Conservation (phyloP, 2,329 filamentous ascomycete species). For the Simplicillium aogashimaense region DNA sequence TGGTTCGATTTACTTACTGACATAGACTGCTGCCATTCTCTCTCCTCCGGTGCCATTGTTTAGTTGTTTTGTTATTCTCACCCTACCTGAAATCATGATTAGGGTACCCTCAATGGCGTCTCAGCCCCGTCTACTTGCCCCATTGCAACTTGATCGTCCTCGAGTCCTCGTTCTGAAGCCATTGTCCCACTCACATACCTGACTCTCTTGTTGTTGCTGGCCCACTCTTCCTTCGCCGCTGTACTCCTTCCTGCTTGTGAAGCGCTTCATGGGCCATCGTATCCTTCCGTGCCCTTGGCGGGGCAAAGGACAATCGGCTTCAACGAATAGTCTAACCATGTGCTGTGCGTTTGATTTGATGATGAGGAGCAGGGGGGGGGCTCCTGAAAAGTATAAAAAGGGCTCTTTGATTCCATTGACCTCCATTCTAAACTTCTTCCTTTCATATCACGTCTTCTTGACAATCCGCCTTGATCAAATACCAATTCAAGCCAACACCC, state of each 20-base stretch:
- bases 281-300: conserved; percentile 6
- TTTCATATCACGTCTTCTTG: conserved; percentile 28
- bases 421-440: conserved; percentile 39
- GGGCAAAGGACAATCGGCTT: conserved; percentile 24
- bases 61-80: no score
- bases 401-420: conserved; percentile 34
- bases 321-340: conserved; percentile 32
- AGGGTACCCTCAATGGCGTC: no score
- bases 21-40: no score
- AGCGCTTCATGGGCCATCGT: background rate
- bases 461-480: background rate
- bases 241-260: background rate
- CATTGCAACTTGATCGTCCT: no score
- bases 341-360: conserved; percentile 30
- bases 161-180: no score
- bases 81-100: no score
- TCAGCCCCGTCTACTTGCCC: no score
- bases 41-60: no score
- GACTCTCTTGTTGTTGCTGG: background rate
- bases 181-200: background rate
- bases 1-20: no score
- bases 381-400: conserved; percentile 55
- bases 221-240: background rate
- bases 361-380: conserved; percentile 21
- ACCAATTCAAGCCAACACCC: conserved; percentile 3